Conservation (phyloP, 768 basidiomycete genomes). For the Pleurotus tuoliensis region DNA sequence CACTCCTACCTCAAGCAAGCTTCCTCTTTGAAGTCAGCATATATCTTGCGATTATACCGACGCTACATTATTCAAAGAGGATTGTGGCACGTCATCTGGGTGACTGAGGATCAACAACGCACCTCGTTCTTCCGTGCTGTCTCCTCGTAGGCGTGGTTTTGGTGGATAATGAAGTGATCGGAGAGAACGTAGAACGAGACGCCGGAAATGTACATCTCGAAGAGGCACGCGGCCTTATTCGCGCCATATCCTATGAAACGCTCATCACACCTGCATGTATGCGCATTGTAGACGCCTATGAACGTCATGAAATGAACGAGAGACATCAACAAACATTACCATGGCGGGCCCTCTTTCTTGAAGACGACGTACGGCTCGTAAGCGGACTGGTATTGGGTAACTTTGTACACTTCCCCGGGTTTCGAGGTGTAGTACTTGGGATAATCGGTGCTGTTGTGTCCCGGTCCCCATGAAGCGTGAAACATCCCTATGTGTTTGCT, state of each 20-base stretch:
- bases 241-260: conserved; percentile 89
- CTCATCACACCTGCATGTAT: conserved; percentile 73
- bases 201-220: conserved; percentile 87
- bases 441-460: conserved; percentile 83
- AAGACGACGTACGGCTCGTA: conserved; percentile 91
- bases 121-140: conserved; percentile 69
- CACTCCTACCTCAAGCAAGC: conserved; percentile 54
- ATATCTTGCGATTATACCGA: conserved; percentile 71
- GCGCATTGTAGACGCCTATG: neutral
- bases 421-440: conserved; percentile 55
- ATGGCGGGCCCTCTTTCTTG: conserved; percentile 70
- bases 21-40: conserved; percentile 77
- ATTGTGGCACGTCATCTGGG: neutral
- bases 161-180: conserved; percentile 88
- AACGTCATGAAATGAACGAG: neutral
- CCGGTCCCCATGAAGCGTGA: conserved; percentile 71
- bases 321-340: conserved; percentile 36
- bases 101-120: conserved; percentile 1
- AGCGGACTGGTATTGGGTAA: conserved; percentile 71
- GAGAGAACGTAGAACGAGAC: conserved; percentile 79
- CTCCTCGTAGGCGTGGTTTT: conserved; percentile 82
- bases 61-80: conserved; percentile 37
- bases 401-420: conserved; percentile 70
- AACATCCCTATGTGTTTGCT: conserved; percentile 65
- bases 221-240: conserved; percentile 90